Evolutionary conservation across 2,329 filamentous ascomycete species (phyloP).

Genomic region (Colletotrichum plurivorum): DNA sequence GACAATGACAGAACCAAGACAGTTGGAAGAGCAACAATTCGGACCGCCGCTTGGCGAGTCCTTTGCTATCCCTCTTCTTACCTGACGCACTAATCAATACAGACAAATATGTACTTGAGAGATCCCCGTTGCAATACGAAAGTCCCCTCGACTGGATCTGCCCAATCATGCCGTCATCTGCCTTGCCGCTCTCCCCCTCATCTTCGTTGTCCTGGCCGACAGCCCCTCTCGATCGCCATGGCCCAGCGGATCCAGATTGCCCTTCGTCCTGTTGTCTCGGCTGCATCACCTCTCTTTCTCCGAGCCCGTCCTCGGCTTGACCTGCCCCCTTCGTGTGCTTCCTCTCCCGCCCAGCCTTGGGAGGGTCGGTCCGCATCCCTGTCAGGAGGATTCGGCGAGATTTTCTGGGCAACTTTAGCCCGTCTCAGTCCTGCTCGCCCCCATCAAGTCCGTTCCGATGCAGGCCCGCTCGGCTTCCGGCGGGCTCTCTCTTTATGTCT

Average conservation of each 20-base stretch:
- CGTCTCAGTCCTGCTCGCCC: constrained; percentile 22
- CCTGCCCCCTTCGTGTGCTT: constrained; percentile 9
- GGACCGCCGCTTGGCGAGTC: background rate
- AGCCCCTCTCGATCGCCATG: constrained; percentile 31
- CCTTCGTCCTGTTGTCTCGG: constrained; percentile 27
- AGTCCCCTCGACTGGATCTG: constrained; percentile 12
- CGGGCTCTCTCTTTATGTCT: constrained; percentile 33
- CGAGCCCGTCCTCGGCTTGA: constrained; percentile 35
- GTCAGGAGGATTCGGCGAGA: constrained; percentile 20
- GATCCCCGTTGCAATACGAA: constrained; percentile 13
- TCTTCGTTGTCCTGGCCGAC: constrained; percentile 13
- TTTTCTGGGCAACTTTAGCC: constrained; percentile 31
- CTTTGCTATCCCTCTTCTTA: background rate
- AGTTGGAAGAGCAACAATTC: constrained; percentile 5
- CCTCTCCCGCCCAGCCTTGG: constrained; percentile 6
- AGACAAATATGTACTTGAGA: constrained; percentile 21
- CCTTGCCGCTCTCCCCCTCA: constrained; percentile 11
- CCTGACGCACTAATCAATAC: no score
- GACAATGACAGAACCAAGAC: background rate
- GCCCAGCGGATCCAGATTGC: constrained; percentile 30
- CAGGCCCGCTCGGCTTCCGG: constrained; percentile 38
- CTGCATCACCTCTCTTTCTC: constrained; percentile 27
- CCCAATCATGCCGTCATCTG: constrained; percentile 36
- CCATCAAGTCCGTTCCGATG: constrained; percentile 25
- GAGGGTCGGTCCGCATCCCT: constrained; percentile 24